phyloP scores from a whole-genome alignment of 2,329 filamentous ascomycete species.

The Penicillium polonicum region DNA sequence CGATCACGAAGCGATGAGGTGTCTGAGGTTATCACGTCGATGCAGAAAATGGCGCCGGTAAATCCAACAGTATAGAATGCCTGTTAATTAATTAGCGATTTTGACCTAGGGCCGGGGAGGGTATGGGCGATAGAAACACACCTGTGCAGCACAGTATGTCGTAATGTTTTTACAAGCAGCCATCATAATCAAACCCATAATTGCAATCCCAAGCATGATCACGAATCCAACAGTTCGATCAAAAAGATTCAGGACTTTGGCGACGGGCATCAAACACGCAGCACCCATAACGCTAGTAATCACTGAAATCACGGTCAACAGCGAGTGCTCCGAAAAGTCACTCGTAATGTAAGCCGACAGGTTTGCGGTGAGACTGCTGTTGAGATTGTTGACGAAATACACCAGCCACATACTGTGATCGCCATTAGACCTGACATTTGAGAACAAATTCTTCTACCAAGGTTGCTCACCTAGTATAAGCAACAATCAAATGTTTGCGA shows the following conservation, averaged over 20 bases:
- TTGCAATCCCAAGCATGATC: conserved; percentile 49
- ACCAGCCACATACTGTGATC: conserved; percentile 44
- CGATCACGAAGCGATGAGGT: conserved; percentile 60
- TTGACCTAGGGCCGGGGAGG: not conserved
- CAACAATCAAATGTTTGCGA: conserved; percentile 39
- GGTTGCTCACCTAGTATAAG: conserved; percentile 49
- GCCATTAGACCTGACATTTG: conserved; percentile 10
- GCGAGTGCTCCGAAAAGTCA: conserved; percentile 53
- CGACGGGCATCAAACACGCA: conserved; percentile 58
- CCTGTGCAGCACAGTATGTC: conserved; percentile 61
- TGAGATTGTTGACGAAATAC: conserved; percentile 44
- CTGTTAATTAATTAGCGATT: conserved; percentile 16
- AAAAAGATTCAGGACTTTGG: conserved; percentile 63
- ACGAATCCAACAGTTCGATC: conserved; percentile 59
- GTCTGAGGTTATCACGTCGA: conserved; percentile 62
- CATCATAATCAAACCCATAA: conserved; percentile 58
- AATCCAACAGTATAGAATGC: conserved; percentile 51
- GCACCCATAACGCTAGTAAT: conserved; percentile 57
- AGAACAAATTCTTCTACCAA: conserved; percentile 40
- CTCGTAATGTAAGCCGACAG: conserved; percentile 54
- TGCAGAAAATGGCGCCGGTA: conserved; percentile 55
- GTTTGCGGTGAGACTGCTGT: conserved; percentile 39
- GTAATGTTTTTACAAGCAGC: conserved; percentile 59
- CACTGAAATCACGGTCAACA: conserved; percentile 55
- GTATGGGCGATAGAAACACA: not conserved